Percentiles rank a stretch among this genome's conserved stretches.
Evolutionary conservation across 768 basidiomycete genomes (phyloP).

Genomic region (Mycena leptocephala): DNA sequence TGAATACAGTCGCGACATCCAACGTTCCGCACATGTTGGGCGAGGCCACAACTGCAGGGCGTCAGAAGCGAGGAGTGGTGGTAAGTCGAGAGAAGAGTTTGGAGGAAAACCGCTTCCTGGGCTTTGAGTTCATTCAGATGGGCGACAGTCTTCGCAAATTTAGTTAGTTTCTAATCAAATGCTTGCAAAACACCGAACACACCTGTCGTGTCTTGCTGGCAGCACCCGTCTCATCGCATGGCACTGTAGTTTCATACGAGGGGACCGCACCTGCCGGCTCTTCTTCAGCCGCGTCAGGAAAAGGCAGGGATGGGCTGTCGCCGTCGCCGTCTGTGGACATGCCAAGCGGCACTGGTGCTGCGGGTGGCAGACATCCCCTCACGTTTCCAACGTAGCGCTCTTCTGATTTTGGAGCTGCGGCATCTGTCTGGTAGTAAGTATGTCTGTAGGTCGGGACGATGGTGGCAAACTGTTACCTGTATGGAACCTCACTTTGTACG

Average conservation of each 20-base stretch:
- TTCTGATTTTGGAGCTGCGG: neutral
- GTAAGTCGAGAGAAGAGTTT: too few relatives aligned
- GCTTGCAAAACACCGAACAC: neutral
- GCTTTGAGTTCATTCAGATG: too few relatives aligned
- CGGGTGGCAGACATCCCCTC: neutral
- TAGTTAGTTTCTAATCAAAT: neutral
- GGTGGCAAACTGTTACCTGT: neutral
- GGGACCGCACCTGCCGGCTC: too few relatives aligned
- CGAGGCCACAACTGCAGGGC: too few relatives aligned
- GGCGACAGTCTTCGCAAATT: too few relatives aligned
- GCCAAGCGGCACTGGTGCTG: too few relatives aligned
- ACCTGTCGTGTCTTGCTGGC: conserved; percentile 3
- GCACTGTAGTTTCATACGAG: neutral
- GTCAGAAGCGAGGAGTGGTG: too few relatives aligned
- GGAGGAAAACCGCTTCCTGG: too few relatives aligned
- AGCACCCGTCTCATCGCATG: neutral
- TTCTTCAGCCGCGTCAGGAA: too few relatives aligned
- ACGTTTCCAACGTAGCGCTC: neutral
- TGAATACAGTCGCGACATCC: neutral
- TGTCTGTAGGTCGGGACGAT: too few relatives aligned
- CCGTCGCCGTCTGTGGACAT: neutral
- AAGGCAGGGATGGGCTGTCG: too few relatives aligned
- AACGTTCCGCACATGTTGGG: neutral
- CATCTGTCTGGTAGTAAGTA: neutral
- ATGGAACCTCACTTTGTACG: neutral